Evolutionary conservation across 176 grass and related monocot species (phyloP), one percentile per base, ranked within the genome.

Genomic region (Saccharum officinarum): DNA sequence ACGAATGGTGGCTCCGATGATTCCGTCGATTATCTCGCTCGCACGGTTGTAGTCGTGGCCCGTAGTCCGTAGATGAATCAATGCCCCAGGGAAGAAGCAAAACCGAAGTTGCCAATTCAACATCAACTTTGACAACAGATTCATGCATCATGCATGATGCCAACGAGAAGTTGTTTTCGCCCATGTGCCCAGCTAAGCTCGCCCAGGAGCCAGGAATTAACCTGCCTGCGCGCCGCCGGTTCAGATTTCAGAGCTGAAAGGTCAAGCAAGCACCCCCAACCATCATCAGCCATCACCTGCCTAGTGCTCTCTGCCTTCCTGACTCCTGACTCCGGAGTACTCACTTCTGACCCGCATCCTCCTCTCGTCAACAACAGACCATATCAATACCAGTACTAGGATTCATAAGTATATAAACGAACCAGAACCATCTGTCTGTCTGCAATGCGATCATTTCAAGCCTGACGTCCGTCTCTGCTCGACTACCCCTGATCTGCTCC

Each of bases 131-230:
- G 22, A 44, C 5, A 26, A 45, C 39, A 13, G 12, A 26, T 72
- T 40, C 69, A 45, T 72, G 69, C 69, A 23, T 72, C 41, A 72
- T 72, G 69, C 39, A 26, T 72, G 69, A 72, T 44, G 69, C 36
- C n/a, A 22, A 17, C 67, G 67, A 59, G 67, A 22, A 59, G 54
- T 59, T 3, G 54, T 7, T 59, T 59, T 59, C 54, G 20, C 69
- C 10, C 38, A 42, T 42, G 38, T 38, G 34, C 39, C 38, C 3
- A 5, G 22, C n/a, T 6, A 71, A 59, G 22, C 39, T 44, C 39
- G 38, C 10, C 34, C 34, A 36, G 34, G 34, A 36, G 36, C 38
- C 37, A 70, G 18, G 18, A 42, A 71, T n/a, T 36, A 36, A 36
- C 34, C 22, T 71, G 37, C 36, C 67, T 70, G 8, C 8, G 36